phyloP scores from a whole-genome alignment of 768 basidiomycete genomes.

The Clitopilus hobsonii region DNA sequence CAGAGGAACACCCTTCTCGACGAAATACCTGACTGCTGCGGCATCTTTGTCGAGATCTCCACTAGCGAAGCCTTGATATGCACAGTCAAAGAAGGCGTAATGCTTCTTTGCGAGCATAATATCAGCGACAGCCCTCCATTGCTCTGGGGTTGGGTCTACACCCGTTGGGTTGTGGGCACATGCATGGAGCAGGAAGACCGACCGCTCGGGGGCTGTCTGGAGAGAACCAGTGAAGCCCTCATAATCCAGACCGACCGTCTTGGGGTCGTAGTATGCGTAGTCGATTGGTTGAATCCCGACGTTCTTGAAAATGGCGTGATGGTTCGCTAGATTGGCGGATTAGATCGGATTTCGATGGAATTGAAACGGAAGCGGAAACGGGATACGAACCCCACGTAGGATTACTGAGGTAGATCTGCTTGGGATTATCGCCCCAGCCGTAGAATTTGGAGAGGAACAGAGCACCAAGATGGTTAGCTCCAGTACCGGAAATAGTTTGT shows the following conservation, averaged over 20 bases:
- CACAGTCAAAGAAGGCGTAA: constrained; percentile 92
- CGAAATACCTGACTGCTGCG: constrained; percentile 88
- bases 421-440: constrained; percentile 60
- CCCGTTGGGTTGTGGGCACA: constrained; percentile 98
- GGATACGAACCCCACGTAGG: constrained; percentile 90
- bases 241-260: constrained; percentile 85
- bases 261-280: constrained; percentile 93
- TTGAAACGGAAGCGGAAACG: neutral
- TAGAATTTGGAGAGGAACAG: constrained; percentile 86
- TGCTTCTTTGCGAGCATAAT: constrained; percentile 69
- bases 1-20: constrained; percentile 64
- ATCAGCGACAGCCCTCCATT: constrained; percentile 79
- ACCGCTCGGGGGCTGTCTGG: constrained; percentile 62
- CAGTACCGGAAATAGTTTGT: constrained; percentile 95
- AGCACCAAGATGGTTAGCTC: constrained; percentile 91
- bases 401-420: constrained; percentile 73
- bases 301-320: constrained; percentile 86
- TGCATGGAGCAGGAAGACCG: constrained; percentile 87
- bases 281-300: constrained; percentile 82
- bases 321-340: constrained; percentile 62
- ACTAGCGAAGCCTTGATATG: constrained; percentile 96
- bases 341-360: neutral
- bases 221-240: constrained; percentile 59
- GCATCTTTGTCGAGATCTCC: constrained; percentile 91
- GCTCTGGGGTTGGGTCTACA: constrained; percentile 84